Evolutionary conservation across 202 grass and related monocot species (phyloP).

Genomic region (Hordeum pubiflorum): DNA sequence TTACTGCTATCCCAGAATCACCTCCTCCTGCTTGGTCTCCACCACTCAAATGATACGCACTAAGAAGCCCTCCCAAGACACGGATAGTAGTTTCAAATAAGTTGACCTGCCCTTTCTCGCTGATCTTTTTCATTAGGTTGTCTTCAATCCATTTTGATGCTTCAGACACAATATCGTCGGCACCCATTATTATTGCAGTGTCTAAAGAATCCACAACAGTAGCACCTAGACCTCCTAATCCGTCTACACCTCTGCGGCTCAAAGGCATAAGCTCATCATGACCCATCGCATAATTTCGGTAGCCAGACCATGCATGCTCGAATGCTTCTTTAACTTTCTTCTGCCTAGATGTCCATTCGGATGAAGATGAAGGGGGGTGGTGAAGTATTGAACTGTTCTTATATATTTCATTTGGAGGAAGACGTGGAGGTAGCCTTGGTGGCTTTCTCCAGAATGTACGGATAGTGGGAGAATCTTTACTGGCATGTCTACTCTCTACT

Average conservation of each 20-base stretch:
- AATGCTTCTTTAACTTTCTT: conserved; percentile 95
- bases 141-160: conserved; percentile 85
- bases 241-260: conserved; percentile 67
- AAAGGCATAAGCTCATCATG: conserved; percentile 96
- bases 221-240: conserved; percentile 89
- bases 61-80: conserved; percentile 95
- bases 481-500: conserved; percentile 18
- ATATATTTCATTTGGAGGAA: conserved; percentile 72
- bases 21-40: conserved; percentile 29
- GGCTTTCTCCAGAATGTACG: conserved; percentile 70
- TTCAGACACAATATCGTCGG: conserved; percentile 68
- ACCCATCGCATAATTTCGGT: conserved; percentile 78
- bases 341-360: conserved; percentile 58
- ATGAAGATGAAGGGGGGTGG: conserved; percentile 17
- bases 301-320: conserved; percentile 88
- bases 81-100: conserved; percentile 97
- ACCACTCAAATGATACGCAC: conserved; percentile 87
- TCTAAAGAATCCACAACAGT: conserved; percentile 88
- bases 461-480: conserved; percentile 34
- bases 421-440: conserved; percentile 63
- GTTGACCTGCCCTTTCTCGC: conserved; percentile 90
- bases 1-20: conserved; percentile 45
- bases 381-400: conserved; percentile 48
- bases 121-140: conserved; percentile 72
- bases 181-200: conserved; percentile 94